A percentile compares a stretch with the other conserved stretches of the same genome.
These are phyloP conservation scores for Pichia sp. DNA, from an alignment of 1,139 yeast species.

Conservation along the genomic window DNA sequence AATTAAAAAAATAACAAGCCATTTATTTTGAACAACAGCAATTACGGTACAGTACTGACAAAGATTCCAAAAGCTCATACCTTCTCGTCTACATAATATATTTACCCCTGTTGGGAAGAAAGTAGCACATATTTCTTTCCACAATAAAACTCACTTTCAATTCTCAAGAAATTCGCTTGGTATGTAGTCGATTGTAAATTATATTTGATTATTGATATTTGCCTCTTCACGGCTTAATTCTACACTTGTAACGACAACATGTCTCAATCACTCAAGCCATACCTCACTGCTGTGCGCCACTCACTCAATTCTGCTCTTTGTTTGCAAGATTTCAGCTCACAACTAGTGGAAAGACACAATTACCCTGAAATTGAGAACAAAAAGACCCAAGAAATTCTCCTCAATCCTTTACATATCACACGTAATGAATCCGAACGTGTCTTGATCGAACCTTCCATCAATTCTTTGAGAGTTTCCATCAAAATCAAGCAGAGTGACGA, in stretches of 20 bases:
- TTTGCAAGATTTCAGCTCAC: constrained; percentile 90
- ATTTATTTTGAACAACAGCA: too few species aligned
- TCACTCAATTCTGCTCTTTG: constrained; percentile 95
- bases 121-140: too few species aligned
- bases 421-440: constrained; percentile 93
- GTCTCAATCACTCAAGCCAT: constrained; percentile 96
- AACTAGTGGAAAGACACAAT: constrained; percentile 93
- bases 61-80: too few species aligned
- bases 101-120: too few species aligned
- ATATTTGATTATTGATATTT: too few species aligned
- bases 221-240: too few species aligned
- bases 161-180: too few species aligned
- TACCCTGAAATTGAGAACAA: constrained; percentile 93
- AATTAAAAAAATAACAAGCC: too few species aligned
- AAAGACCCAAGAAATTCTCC: constrained; percentile 68
- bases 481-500: constrained; percentile 97
- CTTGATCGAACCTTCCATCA: constrained; percentile 87
- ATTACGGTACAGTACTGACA: too few species aligned
- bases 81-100: too few species aligned
- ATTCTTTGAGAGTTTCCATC: constrained; percentile 81
- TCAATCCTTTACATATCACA: constrained; percentile 85
- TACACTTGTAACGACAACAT: constrained; percentile 1
- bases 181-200: too few species aligned
- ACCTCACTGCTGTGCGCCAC: constrained; percentile 86
- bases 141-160: too few species aligned